Percentiles rank a stretch among this genome's conserved stretches.
These are phyloP conservation scores for Ustilaginoidea virens DNA, from an alignment of 2,329 filamentous ascomycete species.

Conservation along the genomic window DNA sequence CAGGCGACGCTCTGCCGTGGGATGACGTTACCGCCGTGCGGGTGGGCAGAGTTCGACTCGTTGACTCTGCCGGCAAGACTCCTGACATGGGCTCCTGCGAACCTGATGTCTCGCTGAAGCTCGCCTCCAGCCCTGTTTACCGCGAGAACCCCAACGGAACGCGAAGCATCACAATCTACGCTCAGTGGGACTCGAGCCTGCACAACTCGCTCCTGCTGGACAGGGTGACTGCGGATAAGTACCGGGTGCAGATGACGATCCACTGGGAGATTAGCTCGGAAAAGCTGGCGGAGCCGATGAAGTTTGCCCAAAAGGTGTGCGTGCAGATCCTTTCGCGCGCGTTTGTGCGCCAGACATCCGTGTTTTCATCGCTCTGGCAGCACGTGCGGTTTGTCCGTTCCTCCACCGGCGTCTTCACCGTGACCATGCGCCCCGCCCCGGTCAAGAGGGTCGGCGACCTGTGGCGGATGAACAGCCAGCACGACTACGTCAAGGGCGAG, in stretches of 20 bases:
- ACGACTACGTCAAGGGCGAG: conserved; percentile 94
- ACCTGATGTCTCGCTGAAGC: conserved; percentile 60
- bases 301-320: conserved; percentile 65
- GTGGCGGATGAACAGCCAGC: conserved; percentile 89
- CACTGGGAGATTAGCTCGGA: conserved; percentile 75
- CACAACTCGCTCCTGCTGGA: conserved; percentile 91
- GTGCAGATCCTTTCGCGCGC: conserved; percentile 73
- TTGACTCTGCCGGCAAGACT: conserved; percentile 74
- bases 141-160: conserved; percentile 84
- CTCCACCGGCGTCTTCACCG: conserved; percentile 70
- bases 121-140: conserved; percentile 63
- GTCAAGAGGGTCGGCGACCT: conserved; percentile 86
- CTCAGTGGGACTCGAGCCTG: conserved; percentile 91
- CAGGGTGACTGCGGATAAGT: conserved; percentile 80
- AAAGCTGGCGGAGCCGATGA: conserved; percentile 76
- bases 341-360: conserved; percentile 72
- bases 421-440: conserved; percentile 73
- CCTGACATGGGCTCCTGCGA: conserved; percentile 61
- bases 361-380: conserved; percentile 80
- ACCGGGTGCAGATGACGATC: conserved; percentile 75
- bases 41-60: conserved; percentile 65
- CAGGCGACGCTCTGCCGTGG: conserved; percentile 79
- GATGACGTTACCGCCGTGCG: conserved; percentile 63
- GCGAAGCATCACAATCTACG: conserved; percentile 69
- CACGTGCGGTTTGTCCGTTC: conserved; percentile 75